Evolutionary conservation across 306 rosid genomes (phyloP), one percentile per base, ranked within the genome.

Genomic region (Inga leiocalycina): DNA sequence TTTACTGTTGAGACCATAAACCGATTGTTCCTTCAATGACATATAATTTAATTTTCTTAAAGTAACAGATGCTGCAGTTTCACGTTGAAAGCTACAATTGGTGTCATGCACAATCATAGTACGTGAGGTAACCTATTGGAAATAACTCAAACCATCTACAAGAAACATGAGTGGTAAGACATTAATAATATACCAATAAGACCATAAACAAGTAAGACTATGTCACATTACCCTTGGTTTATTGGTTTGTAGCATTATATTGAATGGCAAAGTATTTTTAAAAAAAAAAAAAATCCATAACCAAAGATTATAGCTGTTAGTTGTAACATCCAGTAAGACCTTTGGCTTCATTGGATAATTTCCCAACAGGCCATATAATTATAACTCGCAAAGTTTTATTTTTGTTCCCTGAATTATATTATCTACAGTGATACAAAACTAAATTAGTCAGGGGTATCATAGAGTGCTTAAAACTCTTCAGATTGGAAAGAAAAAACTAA

Each of bases 51-150:
- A 12, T n/a, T 45, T 71, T 71, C 35, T 43, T 35, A 17, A 20
- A 5, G n/a, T 32, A n/a, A 59, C 17, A 76, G 27, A 43, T 41
- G 44, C 65, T 68, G 52, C 71, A 66, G 61, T 45, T 45, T 45
- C 49, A 45, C 41, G 51, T 30, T 30, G 41, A 56, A 46, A 57
- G 20, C n/a, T 43, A 32, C 41, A 20, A 67, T 75, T 64, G 34
- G 54, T 67, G 76, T 10, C 69, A 59, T 39, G 65, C 45, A 32
- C 54, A 56, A 35, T 46, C 78, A 81, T 52, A 27, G 34, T 56
- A 34, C 46, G 81, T 22, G 44, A 49, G 54, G 17, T 12, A 48
- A 3, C 54, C 3, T 13, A 48, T 75, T 56, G 48, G 49, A 75
- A 41, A 72, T 62, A 75, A 69, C 70, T 75, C 35, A 84, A 73